Evolutionary conservation across 2,329 filamentous ascomycete genomes (phyloP), one percentile per base, ranked within the genome.

Genomic region (Chlorencoelia australis): DNA sequence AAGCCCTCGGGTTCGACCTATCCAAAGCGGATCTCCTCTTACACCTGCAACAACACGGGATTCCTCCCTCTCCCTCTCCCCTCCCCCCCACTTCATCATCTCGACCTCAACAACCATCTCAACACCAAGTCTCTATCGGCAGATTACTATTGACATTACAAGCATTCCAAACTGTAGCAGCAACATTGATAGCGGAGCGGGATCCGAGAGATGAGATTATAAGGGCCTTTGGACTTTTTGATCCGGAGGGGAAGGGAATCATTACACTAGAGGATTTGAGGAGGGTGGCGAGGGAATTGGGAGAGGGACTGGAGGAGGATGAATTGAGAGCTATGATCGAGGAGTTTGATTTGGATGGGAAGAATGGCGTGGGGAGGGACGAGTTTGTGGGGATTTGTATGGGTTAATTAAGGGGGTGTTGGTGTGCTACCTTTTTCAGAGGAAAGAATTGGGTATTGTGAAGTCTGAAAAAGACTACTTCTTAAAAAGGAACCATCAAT

Each of bases 291-390:
- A 75, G 86, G 52, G 91, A 96, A 59, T 67, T 98, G 46, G 91
- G 91, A 6, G 89, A 96, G 60, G 86, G 84, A 9, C 69, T 98
- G 49, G 85, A 91, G 50, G 89, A 98, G 55, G 83, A 93, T 53
- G 91, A 98, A 59, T 69, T 98, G 43, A 71, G 76, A 50, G 87
- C 87, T 46, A 98, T 98, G 91, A 91, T 98, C 64, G 87, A 95
- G 55, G 89, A 96, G 61, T 93, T 96, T 65, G 91, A 98, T 64
- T 71, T 95, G 46, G 84, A 94, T 55, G 89, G 86, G 1, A 93
- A 94, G 50, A 88, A 88, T 8, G 87, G 73, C 37, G 77, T 82
- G 6, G 75, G 73, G 45, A 66, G 74, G 47, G 77, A 82, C 40
- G 78, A 82, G 58, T 82, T 82, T 54, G 44, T 58, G 20, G 44